Evolutionary conservation across 345 rosid genomes (phyloP), one percentile per base, ranked within the genome.

Genomic region (Melastoma malabathricum): DNA sequence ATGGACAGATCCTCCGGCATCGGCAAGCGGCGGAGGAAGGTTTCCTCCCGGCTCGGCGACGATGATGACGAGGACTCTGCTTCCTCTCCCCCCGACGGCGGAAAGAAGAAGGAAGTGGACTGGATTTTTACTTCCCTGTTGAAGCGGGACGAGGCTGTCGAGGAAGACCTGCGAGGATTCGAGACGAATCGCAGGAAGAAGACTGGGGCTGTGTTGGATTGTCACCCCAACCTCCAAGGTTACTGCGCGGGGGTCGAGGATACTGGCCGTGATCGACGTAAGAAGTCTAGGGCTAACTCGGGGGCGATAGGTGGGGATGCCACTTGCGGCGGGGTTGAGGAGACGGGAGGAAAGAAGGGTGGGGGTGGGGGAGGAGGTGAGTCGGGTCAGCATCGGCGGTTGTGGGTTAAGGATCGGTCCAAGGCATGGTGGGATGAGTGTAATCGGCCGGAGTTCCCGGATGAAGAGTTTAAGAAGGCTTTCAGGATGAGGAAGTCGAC

Each of bases 341-440:
- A 46, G 15, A 61, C 61, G 29, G 18, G 49, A 18, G 54, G 3
- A 25, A 66, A 66, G 63, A 19, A 29, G 5, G 66, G 70, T 16
- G 18, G 45, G 17, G 58, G 65, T 1, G n/a, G 19, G 5, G 66
- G 70, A n/a, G 62, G 56, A 16, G 6, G 64, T 0, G 73, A 72
- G 10, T 51, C 64, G 38, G 89, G 80, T 16, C 86, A 89, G 22
- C 80, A 72, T 4, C 63, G 89, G 58, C 61, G 98, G 72, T 61
- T 90, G 54, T 90, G 98, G 98, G 98, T 90, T 0, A 86, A 80
- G 54, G 94, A 90, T 50, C 59, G 98, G 52, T 82, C 89, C 10
- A 72, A 72, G 17, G 83, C 84, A 0, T 90, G 98, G 98, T 90
- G 98, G 98, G 98, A 90, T 23, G 92, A 86, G 55, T 90, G 94